Base-by-base conservation (phyloP, 495 filamentous ascomycete genomes). In the Daldinia caldariorum region DNA sequence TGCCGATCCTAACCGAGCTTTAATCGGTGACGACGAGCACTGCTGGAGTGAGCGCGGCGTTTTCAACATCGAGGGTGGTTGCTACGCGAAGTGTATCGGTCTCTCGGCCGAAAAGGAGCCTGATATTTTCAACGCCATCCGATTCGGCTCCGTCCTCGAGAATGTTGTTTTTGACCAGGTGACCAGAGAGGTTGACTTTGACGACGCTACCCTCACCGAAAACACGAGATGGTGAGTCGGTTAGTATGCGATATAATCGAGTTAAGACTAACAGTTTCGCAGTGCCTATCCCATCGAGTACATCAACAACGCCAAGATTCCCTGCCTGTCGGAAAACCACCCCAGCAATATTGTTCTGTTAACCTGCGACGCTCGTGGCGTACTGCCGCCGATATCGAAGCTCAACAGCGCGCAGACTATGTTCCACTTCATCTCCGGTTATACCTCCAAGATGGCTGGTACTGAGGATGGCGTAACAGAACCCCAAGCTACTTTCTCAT, bases 391-490 rank as follows among this genome's bases (percentile, higher is more conserved):
- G 43, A 98, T 99, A 84, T 97, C 93, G 73, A 99, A 98, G 87
- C 90, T 99, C 77, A 91, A 90, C 85, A 88, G 90, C 73, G 92
- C 93, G 75, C 95, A 99, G 83, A 97, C 92, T 77, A 98, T 99
- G 94, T 99, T 97, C 89, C 95, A 99, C 88, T 99, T 99, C 88
- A 99, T 99, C 81, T 95, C 91, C 18, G 95, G 95, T 76, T 99
- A 99, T 86, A 99, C 95, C 61, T 98, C 96, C 75, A 99, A 99
- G 90, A 98, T 99, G 96, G 96, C 94, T 67, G 95, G 95, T 76
- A 99, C 95, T 51, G 95, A 99, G 83, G 92, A 97, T 58, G 95
- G 95, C 79, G 88, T 99, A 58, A 92, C 91, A 14, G 95, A 99
- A 84, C 95, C 95, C 71, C 92, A 97, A 83, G 95, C 95, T 3